Evolutionary conservation across 163 green algal genomes (phyloP), one percentile per base, ranked within the genome.

Genomic region (Coccomyxa subellipsoidea): DNA sequence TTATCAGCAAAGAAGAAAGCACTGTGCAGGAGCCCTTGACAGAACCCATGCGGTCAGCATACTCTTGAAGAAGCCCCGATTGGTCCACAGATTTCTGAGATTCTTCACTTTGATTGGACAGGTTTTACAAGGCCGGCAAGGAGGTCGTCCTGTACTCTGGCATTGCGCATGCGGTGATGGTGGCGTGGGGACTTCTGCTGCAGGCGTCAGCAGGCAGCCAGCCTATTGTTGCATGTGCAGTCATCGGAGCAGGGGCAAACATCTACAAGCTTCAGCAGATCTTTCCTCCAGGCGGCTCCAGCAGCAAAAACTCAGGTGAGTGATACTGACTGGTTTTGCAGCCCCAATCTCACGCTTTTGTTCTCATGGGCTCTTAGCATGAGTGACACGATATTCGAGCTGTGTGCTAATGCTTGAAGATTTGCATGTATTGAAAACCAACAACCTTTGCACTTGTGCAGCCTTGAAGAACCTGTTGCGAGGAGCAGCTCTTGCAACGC

Each of bases 221-320:
- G 82, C 88, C 86, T 18, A 71, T 92, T 29, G 78, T 91, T 12
- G 84, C 79, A 69, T 88, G 80, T 84, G 73, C 85, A n/a, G 69
- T 89, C 25, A 75, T 84, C 25, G 88, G 88, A 8, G 84, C 76
- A 7, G 79, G 85, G 4, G 82, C 38, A 0, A 89, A 91, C 71
- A 70, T 91, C 34, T 82, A 87, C 15, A 93, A 93, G 88, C 87
- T 89, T 32, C 91, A 91, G 59, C 78, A 80, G 39, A 88, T 93
- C 37, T 85, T 89, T 71, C 90, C 90, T 6, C 69, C 69, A 18
- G 78, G 53, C 35, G 72, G 59, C 37, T 71, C 37, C 23, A 27
- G 76, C 38, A 66, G 34, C 36, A 31, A 47, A 7, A 32, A 47
- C 72, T 47, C 34, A 53, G 34, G 72, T 36, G 34, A 27, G 35